Conservation (phyloP, 1,139 yeast genomes). For the Taiozyma onychis region DNA sequence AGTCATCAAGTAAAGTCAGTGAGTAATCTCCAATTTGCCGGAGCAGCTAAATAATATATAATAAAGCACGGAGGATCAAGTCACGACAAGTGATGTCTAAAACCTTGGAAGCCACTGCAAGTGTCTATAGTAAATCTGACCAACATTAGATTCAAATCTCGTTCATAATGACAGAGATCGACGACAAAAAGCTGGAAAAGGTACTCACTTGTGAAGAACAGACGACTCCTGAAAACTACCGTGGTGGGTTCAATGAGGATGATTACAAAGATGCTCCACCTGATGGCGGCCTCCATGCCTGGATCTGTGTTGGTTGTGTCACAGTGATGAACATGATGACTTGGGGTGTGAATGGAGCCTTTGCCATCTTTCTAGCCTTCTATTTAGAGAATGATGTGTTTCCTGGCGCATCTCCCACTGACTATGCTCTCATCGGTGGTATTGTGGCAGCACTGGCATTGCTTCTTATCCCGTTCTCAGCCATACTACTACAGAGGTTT, state of each 20-base stretch:
- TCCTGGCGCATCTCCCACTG: constrained; percentile 44
- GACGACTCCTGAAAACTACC: neutral
- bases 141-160: neutral
- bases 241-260: constrained; percentile 28
- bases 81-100: too few species aligned
- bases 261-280: constrained; percentile 38
- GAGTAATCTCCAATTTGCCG: too few species aligned
- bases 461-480: constrained; percentile 34
- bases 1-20: too few species aligned
- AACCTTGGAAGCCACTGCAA: too few species aligned
- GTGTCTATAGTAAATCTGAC: too few species aligned
- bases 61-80: too few species aligned
- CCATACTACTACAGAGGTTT: constrained; percentile 22
- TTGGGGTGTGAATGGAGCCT: constrained; percentile 62
- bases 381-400: constrained; percentile 40
- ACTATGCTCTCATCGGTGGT: constrained; percentile 57
- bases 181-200: neutral
- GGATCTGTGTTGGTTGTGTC: constrained; percentile 52
- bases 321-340: constrained; percentile 41
- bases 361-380: constrained; percentile 49
- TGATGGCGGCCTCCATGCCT: constrained; percentile 53
- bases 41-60: too few species aligned
- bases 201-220: neutral
- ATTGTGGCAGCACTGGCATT: constrained; percentile 45
- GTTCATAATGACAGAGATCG: neutral